phyloP scores from a whole-genome alignment of 352 stramenopile species.

The Aphanomyces euteiches region DNA sequence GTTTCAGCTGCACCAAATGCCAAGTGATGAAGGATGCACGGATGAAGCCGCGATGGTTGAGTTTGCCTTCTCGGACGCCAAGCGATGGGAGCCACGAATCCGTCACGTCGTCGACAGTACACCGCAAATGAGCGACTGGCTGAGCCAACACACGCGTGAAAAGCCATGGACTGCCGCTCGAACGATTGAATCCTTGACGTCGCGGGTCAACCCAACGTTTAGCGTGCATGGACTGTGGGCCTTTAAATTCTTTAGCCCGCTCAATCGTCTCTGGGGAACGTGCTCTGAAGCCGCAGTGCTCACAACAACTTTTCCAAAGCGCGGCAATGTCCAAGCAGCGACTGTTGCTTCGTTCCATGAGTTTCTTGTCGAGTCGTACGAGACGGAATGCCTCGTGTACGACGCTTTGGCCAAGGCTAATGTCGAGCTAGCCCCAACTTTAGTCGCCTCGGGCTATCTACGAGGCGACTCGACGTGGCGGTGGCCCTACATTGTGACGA shows the following conservation, averaged over 20 bases:
- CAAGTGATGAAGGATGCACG: conserved; percentile 4
- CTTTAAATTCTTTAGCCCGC: conserved; percentile 83
- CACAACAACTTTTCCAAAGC: conserved; percentile 44
- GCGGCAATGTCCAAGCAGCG: conserved; percentile 17
- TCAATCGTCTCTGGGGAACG: conserved; percentile 79
- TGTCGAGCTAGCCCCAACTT: neutral
- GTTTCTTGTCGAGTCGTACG: conserved; percentile 22
- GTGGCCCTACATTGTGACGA: conserved; percentile 80
- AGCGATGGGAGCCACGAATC: conserved; percentile 7
- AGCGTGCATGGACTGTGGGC: conserved; percentile 52
- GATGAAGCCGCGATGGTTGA: conserved; percentile 18
- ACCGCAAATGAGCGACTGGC: neutral
- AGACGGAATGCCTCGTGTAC: conserved; percentile 24
- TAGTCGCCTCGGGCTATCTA: conserved; percentile 12
- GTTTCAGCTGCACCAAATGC: conserved; percentile 16
- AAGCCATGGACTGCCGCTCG: neutral
- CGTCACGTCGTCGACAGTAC: neutral
- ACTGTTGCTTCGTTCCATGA: conserved; percentile 5
- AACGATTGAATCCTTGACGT: conserved; percentile 42
- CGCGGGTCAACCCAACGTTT: conserved; percentile 75
- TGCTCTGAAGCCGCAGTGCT: conserved; percentile 70
- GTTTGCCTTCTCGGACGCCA: conserved; percentile 12
- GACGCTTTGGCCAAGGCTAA: neutral
- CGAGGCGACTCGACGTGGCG: conserved; percentile 44
- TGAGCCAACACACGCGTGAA: conserved; percentile 23